Conservation (phyloP, 208 protist genomes). For the Zelonia costaricensis region DNA sequence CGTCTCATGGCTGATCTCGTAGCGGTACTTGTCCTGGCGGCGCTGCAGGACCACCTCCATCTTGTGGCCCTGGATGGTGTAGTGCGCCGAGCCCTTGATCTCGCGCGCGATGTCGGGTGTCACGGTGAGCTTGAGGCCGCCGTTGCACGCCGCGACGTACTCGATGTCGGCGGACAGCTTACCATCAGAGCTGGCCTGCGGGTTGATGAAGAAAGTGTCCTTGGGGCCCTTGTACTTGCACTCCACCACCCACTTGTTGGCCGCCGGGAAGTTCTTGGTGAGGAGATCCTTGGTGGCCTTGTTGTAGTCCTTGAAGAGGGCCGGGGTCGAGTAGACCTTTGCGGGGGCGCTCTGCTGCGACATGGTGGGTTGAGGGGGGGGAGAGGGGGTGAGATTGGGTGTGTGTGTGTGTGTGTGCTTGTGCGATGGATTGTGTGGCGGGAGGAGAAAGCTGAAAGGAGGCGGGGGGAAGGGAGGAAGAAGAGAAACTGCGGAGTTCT, state of each 20-base stretch:
- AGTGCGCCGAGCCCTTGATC: slow-evolving; percentile 45
- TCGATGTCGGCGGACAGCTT: slow-evolving; percentile 64
- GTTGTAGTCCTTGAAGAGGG: slow-evolving; percentile 81
- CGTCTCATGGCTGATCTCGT: slow-evolving; percentile 53
- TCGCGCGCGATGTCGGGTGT: slow-evolving; percentile 32
- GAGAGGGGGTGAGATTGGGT: background rate
- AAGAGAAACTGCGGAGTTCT: background rate
- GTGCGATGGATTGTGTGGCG: background rate
- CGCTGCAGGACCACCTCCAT: slow-evolving; percentile 45
- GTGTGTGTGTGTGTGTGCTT: background rate
- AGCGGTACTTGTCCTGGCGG: slow-evolving; percentile 40
- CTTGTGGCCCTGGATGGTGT: slow-evolving; percentile 58
- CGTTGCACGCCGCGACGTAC: slow-evolving; percentile 51
- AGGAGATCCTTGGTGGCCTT: slow-evolving; percentile 81
- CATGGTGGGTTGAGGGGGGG: background rate
- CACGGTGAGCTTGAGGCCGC: slow-evolving; percentile 53
- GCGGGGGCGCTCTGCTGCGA: slow-evolving; percentile 5
- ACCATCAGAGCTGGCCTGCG: slow-evolving; percentile 32
- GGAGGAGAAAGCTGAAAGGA: background rate
- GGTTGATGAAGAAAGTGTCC: slow-evolving; percentile 66
- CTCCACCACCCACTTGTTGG: slow-evolving; percentile 69
- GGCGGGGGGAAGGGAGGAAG: background rate
- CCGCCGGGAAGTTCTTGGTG: slow-evolving; percentile 59
- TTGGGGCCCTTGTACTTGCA: slow-evolving; percentile 74
- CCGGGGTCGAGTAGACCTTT: slow-evolving; percentile 23